phyloP scores from a whole-genome alignment of 306 rosid species.

The Purshia tridentata region DNA sequence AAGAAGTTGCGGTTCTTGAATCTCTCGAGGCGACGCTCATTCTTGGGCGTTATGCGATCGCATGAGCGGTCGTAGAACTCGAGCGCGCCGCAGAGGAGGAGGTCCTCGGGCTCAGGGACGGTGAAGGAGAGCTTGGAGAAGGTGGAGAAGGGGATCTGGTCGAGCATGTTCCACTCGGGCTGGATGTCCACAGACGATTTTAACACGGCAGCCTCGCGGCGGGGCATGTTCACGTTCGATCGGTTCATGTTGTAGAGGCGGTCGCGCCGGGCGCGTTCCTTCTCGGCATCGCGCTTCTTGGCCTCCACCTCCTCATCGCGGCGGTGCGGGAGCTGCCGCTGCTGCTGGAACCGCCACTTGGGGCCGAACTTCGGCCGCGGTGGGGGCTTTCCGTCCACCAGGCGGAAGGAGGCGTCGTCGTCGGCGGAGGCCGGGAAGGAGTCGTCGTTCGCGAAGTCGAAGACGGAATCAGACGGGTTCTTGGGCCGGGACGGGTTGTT shows the following conservation, averaged over 20 bases:
- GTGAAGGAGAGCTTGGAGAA: conserved; percentile 87
- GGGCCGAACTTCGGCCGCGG: conserved; percentile 88
- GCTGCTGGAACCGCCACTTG: conserved; percentile 82
- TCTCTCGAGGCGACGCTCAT: conserved; percentile 77
- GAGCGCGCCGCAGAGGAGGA: conserved; percentile 71
- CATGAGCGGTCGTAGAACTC: conserved; percentile 74
- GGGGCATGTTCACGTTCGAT: conserved; percentile 52
- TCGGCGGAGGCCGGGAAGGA: conserved; percentile 63
- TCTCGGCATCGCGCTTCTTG: conserved; percentile 76
- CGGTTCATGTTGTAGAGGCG: conserved; percentile 74
- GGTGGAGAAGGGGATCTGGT: conserved; percentile 86
- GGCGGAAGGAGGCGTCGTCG: conserved; percentile 71
- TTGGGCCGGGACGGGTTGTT: conserved; percentile 61
- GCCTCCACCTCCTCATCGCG: conserved; percentile 95
- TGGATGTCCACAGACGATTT: conserved; percentile 90
- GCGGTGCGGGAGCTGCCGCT: conserved; percentile 80
- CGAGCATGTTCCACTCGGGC: conserved; percentile 95
- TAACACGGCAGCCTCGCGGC: conserved; percentile 86
- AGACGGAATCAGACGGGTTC: conserved; percentile 73
- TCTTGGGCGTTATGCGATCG: conserved; percentile 77
- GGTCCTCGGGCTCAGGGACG: conserved; percentile 81
- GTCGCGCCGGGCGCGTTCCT: conserved; percentile 86
- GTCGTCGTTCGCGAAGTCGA: conserved; percentile 82
- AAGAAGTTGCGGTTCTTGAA: conserved; percentile 85
- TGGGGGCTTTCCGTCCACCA: conserved; percentile 86